Base-by-base conservation (phyloP, 2,329 filamentous ascomycete genomes). In the Fonsecaea monophora region DNA sequence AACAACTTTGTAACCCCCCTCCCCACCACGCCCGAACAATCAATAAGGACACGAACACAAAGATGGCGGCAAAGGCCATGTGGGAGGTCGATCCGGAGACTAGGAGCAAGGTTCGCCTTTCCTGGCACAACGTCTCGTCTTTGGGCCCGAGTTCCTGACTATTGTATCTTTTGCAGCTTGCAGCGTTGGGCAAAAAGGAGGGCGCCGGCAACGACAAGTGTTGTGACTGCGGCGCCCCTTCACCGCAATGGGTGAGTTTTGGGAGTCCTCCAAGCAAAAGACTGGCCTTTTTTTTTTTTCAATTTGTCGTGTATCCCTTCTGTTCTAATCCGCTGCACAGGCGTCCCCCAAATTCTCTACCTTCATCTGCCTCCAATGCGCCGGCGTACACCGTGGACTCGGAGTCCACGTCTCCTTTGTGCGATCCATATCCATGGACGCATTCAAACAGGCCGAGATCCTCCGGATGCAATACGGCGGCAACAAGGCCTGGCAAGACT, bases 1-100 rank as follows among this genome's bases (percentile, higher is more conserved):
- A 65, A 60, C 62, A 55, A 50, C 40, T 40, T 60, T 35, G 30
- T 54, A 50, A 25, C 25, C 25, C 30, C 4, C 30, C 30, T 6
- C 54, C 59, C 50, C 66, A 32, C 50, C 66, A 34, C 59, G 59
- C 5, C 12, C 59, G 4, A 34, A 25, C 53, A n/a, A 35, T 37
- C 15, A 40, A 56, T 4, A 32, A 32, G 30, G 30, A 56, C 18
- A 53, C 67, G 48, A 63, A 38, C 64, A 32, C 30, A 32, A 68
- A 64, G 25, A 73, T 73, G 71, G 66, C 71, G 30, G 70, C 71
- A 59, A 72, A 72, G 59, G 71, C 71, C 82, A 94, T 97, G 91
- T 99, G 95, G 95, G 95, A 99, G 83, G 93, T 99, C 72, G 95
- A 99, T 81, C 95, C 95, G 57, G 94, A 98, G 84, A 98, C 94